Conservation (phyloP, 73 alveolate genomes). For the Tetrahymena thermophila region DNA sequence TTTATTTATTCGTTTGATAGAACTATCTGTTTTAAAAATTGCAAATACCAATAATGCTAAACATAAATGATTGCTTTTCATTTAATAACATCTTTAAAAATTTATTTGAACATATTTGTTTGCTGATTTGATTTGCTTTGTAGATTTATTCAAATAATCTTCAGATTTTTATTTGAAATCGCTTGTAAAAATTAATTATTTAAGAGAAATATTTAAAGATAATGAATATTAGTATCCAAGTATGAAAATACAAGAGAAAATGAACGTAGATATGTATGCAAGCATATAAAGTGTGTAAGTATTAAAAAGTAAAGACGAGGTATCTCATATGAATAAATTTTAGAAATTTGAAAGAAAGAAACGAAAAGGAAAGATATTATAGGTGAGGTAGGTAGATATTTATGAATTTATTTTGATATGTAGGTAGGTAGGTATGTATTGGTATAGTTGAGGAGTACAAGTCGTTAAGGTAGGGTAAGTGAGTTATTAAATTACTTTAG, state of each 20-base stretch:
- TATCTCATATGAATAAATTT: not conserved
- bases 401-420: not conserved
- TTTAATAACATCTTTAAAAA: too few relatives aligned
- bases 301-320: not conserved
- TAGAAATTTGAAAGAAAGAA: not conserved
- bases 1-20: too few relatives aligned
- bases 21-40: too few relatives aligned
- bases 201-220: too few relatives aligned
- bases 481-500: not conserved
- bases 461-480: not conserved
- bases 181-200: too few relatives aligned
- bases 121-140: too few relatives aligned
- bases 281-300: not conserved
- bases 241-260: not conserved
- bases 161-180: too few relatives aligned
- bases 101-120: too few relatives aligned
- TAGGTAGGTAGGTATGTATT: too few relatives aligned
- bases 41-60: too few relatives aligned
- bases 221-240: not conserved
- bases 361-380: not conserved
- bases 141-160: too few relatives aligned
- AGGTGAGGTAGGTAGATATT: not conserved
- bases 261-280: not conserved
- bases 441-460: not conserved
- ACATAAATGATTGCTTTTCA: too few relatives aligned